Conservation (phyloP, 345 rosid species). For the Arabis hirsuta region DNA sequence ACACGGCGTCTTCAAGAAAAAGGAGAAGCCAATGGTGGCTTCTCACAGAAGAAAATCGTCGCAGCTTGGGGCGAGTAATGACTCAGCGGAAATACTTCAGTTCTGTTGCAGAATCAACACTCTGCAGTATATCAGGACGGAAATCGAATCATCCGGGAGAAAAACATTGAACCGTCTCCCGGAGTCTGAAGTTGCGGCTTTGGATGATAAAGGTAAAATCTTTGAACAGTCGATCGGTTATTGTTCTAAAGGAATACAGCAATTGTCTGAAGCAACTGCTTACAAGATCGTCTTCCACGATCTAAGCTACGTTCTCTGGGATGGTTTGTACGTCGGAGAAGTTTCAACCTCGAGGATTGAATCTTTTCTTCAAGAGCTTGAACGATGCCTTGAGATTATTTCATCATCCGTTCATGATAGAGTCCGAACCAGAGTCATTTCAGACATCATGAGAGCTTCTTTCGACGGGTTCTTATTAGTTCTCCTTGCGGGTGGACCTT, state of each 20-base stretch:
- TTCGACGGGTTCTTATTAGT: constrained; percentile 86
- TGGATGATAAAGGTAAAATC: constrained; percentile 55
- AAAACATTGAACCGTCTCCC: constrained; percentile 61
- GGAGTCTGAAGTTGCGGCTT: constrained; percentile 60
- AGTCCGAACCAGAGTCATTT: constrained; percentile 76
- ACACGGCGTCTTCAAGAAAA: constrained; percentile 69
- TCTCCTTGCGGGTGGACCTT: constrained; percentile 94
- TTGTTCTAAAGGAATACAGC: constrained; percentile 81
- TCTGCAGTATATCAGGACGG: constrained; percentile 67
- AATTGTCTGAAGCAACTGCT: constrained; percentile 74
- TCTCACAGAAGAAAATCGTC: constrained; percentile 57
- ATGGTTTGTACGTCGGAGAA: constrained; percentile 75
- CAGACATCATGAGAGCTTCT: constrained; percentile 94
- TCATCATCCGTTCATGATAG: constrained; percentile 81
- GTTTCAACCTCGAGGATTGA: constrained; percentile 83
- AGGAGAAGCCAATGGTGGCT: constrained; percentile 56
- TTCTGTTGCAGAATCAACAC: constrained; percentile 82
- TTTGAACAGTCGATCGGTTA: constrained; percentile 73
- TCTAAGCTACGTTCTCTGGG: constrained; percentile 79
- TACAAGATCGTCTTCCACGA: constrained; percentile 86
- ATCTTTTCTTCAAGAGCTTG: constrained; percentile 81
- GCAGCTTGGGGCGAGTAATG: constrained; percentile 58
- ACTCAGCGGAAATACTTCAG: constrained; percentile 66
- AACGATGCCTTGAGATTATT: constrained; percentile 67
- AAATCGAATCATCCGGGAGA: constrained; percentile 65